phyloP scores from a whole-genome alignment of 108 stramenopile species.

The Bacterosira constricta region DNA sequence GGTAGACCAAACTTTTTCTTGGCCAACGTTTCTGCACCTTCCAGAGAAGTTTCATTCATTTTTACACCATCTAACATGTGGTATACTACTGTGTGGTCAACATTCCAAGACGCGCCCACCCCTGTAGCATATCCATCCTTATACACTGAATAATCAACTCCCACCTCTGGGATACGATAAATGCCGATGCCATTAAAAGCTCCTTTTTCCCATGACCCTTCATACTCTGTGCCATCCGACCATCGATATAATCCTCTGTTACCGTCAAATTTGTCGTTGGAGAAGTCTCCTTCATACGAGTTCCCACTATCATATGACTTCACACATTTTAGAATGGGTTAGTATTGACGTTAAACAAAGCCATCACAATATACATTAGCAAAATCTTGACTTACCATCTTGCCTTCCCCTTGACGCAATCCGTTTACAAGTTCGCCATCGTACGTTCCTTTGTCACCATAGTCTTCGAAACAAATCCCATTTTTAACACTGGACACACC shows the following conservation, averaged over 20 bases:
- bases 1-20: conserved; percentile 4
- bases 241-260: conserved; percentile 12
- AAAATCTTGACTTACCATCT: conserved; percentile 15
- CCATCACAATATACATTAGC: not conserved
- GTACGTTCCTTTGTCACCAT: conserved; percentile 23
- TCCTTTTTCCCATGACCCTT: conserved; percentile 14
- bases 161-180: conserved; percentile 25
- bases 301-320: conserved; percentile 19
- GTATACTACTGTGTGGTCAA: not conserved
- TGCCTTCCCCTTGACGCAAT: conserved; percentile 23
- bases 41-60: conserved; percentile 2
- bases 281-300: conserved; percentile 15
- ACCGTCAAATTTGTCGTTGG: conserved; percentile 8
- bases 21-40: conserved; percentile 2
- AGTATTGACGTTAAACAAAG: not conserved
- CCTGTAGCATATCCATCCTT: conserved; percentile 16
- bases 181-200: conserved; percentile 19
- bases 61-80: not conserved
- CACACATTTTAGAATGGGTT: not conserved
- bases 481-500: not conserved
- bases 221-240: conserved; percentile 29
- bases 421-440: conserved; percentile 19
- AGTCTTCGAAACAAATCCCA: conserved; percentile 12
- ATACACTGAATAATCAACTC: conserved; percentile 40
- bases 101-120: conserved; percentile 28